Percentiles rank a stretch among this genome's conserved stretches.
Evolutionary conservation across 2,329 filamentous ascomycete genomes (phyloP).

Genomic region (Diatrype stigma): DNA sequence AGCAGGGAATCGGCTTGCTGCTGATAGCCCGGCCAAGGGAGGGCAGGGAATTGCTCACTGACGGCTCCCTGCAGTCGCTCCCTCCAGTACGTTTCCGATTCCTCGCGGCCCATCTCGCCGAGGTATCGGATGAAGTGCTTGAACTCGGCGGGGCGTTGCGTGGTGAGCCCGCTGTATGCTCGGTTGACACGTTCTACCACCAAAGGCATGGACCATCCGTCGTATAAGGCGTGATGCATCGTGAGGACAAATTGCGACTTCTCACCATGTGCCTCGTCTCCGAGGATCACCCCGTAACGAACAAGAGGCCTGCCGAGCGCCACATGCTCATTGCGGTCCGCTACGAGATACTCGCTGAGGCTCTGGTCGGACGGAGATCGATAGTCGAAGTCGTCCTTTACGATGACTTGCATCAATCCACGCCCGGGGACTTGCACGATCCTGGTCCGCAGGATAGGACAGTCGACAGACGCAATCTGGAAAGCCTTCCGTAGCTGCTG

Average conservation of each 20-base stretch:
- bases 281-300: conserved; percentile 39
- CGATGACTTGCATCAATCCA: conserved; percentile 44
- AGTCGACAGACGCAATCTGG: conserved; percentile 31
- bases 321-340: conserved; percentile 37
- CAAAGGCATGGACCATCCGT: conserved; percentile 52
- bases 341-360: conserved; percentile 36
- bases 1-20: conserved; percentile 48
- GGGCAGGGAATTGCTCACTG: conserved; percentile 43
- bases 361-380: conserved; percentile 29
- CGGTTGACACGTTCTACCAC: conserved; percentile 45
- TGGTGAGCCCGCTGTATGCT: conserved; percentile 33
- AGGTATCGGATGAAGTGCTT: conserved; percentile 48
- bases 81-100: conserved; percentile 43
- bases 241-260: conserved; percentile 46
- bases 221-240: conserved; percentile 54
- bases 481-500: conserved; percentile 39
- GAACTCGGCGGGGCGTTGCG: conserved; percentile 37
- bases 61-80: conserved; percentile 40
- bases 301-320: conserved; percentile 43
- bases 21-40: conserved; percentile 45
- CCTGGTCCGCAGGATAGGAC: conserved; percentile 43
- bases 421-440: conserved; percentile 41
- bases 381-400: conserved; percentile 32
- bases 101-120: conserved; percentile 30
- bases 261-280: conserved; percentile 21